Evolutionary conservation across 176 grass and related monocot genomes (phyloP).

Genomic region (Carex littledalei): DNA sequence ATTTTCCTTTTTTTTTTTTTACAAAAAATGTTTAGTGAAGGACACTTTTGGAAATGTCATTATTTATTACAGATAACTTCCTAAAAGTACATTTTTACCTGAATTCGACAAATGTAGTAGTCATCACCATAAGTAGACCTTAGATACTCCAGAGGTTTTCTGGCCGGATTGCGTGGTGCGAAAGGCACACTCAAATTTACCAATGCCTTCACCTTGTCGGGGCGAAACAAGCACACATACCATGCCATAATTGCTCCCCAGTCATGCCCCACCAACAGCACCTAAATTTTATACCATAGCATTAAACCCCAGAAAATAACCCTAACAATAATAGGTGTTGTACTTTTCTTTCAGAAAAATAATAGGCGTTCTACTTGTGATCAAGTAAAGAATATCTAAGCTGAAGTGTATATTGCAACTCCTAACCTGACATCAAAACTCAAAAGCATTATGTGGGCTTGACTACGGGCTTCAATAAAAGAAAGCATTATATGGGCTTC

Average conservation of each 20-base stretch:
- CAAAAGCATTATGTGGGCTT: not conserved
- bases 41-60: too few relatives aligned
- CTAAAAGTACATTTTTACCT: conserved; percentile 20
- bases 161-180: conserved; percentile 26
- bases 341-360: too few relatives aligned
- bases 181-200: conserved; percentile 49
- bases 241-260: conserved; percentile 54
- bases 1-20: not conserved
- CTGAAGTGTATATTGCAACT: not conserved
- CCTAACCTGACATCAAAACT: not conserved
- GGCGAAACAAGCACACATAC: conserved; percentile 47
- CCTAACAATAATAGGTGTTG: not conserved
- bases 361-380: not conserved
- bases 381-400: not conserved
- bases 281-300: not conserved
- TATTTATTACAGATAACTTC: too few relatives aligned
- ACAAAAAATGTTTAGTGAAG: too few relatives aligned
- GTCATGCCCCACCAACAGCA: conserved; percentile 60
- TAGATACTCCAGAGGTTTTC: conserved; percentile 32
- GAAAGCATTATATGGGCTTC: too few relatives aligned
- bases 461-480: too few relatives aligned
- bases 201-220: conserved; percentile 45
- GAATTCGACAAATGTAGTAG: conserved; percentile 54
- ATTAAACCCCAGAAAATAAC: not conserved
- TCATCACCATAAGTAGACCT: conserved; percentile 45